Conservation (phyloP, 306 rosid species). For the Astragalus glycyphyllos region DNA sequence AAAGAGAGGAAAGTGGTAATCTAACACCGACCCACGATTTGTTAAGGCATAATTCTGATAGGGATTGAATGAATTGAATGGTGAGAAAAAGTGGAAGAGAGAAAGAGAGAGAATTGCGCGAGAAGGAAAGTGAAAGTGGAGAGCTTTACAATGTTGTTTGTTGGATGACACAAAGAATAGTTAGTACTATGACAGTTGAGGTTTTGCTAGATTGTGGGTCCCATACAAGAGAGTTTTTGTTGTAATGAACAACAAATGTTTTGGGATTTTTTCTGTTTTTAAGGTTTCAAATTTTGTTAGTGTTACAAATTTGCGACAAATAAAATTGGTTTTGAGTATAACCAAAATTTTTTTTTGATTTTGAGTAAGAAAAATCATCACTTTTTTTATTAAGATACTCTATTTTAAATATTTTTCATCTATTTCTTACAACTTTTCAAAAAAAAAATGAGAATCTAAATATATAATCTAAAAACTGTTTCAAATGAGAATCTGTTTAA, state of each 20-base stretch:
- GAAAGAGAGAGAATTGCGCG: conserved; percentile 47
- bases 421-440: no score
- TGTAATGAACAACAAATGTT: conserved; percentile 38
- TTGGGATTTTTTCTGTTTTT: no score
- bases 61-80: conserved; percentile 78
- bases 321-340: no score
- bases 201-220: conserved; percentile 50
- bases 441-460: no score
- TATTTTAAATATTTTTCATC: no score
- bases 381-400: no score
- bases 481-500: no score
- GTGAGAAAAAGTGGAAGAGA: conserved; percentile 58
- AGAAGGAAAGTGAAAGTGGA: conserved; percentile 49
- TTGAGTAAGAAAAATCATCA: no score
- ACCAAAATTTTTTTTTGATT: no score
- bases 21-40: conserved; percentile 72
- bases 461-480: no score
- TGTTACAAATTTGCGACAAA: no score
- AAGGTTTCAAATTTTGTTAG: no score
- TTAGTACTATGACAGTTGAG: conserved; percentile 66
- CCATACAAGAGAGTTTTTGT: conserved; percentile 48
- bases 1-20: conserved; percentile 54
- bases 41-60: conserved; percentile 49
- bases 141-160: conserved; percentile 61
- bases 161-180: conserved; percentile 57